Evolutionary conservation across 2,329 filamentous ascomycete genomes (phyloP).

Genomic region (Talaromyces sp.): DNA sequence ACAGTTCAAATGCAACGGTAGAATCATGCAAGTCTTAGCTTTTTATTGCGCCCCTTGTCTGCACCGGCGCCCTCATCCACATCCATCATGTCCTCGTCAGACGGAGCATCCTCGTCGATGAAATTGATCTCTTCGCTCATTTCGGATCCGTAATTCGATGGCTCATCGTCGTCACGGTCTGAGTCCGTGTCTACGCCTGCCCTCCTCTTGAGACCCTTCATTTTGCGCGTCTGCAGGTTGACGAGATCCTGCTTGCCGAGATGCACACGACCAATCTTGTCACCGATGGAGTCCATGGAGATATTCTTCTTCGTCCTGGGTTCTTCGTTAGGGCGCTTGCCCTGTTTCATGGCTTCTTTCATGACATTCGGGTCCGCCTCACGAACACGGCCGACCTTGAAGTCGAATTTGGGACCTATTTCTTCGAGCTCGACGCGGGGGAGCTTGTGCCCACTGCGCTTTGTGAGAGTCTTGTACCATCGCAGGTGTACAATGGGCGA

Average conservation of each 20-base stretch:
- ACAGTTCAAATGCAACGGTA: background rate
- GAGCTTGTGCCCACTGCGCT: constrained; percentile 78
- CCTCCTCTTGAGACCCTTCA: constrained; percentile 94
- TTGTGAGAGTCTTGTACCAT: constrained; percentile 80
- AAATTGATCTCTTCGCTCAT: constrained; percentile 8
- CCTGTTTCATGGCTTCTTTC: constrained; percentile 88
- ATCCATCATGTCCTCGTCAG: constrained; percentile 47
- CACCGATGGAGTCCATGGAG: constrained; percentile 81
- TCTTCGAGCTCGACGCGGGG: constrained; percentile 91
- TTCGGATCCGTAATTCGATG: constrained; percentile 8
- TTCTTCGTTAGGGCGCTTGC: constrained; percentile 57
- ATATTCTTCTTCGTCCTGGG: constrained; percentile 90
- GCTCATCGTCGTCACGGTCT: constrained; percentile 27
- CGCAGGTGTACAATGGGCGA: constrained; percentile 58
- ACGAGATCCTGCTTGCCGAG: constrained; percentile 83
- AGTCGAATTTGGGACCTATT: constrained; percentile 91
- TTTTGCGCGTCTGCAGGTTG: constrained; percentile 91
- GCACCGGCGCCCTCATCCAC: constrained; percentile 26
- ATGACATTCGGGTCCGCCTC: constrained; percentile 73
- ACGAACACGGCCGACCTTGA: constrained; percentile 73
- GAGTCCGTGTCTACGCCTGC: constrained; percentile 58
- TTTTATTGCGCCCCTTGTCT: constrained; percentile 9
- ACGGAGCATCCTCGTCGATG: constrained; percentile 11
- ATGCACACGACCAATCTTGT: constrained; percentile 93
- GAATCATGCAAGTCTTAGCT: background rate